phyloP scores from a whole-genome alignment of 164 flowering plant genomes.

The Magnolia changhungtana region DNA sequence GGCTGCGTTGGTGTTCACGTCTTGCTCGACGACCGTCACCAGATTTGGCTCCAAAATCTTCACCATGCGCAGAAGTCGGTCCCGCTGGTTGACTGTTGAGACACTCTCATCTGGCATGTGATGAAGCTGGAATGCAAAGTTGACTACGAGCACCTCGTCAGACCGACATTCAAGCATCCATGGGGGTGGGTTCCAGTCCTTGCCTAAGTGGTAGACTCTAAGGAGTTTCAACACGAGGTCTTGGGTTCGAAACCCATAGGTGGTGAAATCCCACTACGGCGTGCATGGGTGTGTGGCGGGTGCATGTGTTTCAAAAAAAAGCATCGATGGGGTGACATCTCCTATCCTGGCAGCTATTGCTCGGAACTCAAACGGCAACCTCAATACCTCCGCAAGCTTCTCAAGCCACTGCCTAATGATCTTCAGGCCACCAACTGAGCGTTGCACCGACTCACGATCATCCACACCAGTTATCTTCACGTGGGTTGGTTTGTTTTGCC shows the following conservation, averaged over 20 bases:
- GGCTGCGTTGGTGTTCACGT: slow-evolving; percentile 86
- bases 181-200: no score
- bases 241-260: no score
- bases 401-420: slow-evolving; percentile 71
- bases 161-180: slow-evolving; percentile 40
- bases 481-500: slow-evolving; percentile 43
- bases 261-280: no score
- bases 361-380: slow-evolving; percentile 66
- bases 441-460: slow-evolving; percentile 92
- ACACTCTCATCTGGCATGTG: slow-evolving; percentile 99
- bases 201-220: no score
- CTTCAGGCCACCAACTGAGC: slow-evolving; percentile 75
- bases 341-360: slow-evolving; percentile 59
- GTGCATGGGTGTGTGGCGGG: no score
- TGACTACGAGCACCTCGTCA: slow-evolving; percentile 76
- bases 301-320: no score
- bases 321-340: slow-evolving; percentile 59
- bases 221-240: no score
- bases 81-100: slow-evolving; percentile 78
- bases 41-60: slow-evolving; percentile 80
- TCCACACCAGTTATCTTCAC: slow-evolving; percentile 90
- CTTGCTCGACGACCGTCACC: slow-evolving; percentile 93
- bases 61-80: slow-evolving; percentile 85
- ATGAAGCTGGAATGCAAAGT: slow-evolving; percentile 96
- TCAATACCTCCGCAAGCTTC: slow-evolving; percentile 52